Conservation (phyloP, 331 rosid genomes). For the Pyrus hybrid region DNA sequence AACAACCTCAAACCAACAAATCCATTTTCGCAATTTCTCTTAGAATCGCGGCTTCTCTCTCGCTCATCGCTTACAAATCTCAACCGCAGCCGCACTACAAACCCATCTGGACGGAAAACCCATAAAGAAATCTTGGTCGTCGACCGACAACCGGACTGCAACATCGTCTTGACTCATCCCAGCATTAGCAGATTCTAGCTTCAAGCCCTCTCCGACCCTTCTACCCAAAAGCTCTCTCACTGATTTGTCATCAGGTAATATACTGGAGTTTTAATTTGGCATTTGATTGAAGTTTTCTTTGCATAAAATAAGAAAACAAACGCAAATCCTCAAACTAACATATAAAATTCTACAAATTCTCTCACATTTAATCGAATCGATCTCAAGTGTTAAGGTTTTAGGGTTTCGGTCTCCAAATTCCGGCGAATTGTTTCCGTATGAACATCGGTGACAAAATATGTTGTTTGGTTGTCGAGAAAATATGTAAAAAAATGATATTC, state of each 20-base stretch:
- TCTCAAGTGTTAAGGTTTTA: no score
- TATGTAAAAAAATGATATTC: no score
- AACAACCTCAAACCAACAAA: no score
- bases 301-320: not conserved
- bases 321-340: no score
- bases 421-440: no score
- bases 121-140: conserved; percentile 35
- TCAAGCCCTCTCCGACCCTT: conserved; percentile 41
- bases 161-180: conserved; percentile 63
- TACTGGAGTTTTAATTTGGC: not conserved
- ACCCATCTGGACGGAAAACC: conserved; percentile 7
- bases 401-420: no score
- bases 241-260: conserved; percentile 57
- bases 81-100: not conserved
- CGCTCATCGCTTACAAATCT: conserved; percentile 30
- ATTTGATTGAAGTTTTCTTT: not conserved
- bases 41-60: no score
- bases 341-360: no score
- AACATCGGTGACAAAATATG: no score
- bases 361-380: no score
- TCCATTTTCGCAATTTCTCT: no score
- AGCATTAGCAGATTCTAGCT: conserved; percentile 90
- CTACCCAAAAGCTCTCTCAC: conserved; percentile 33
- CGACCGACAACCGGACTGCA: conserved; percentile 71
- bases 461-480: no score